These are phyloP conservation scores for Potentilla sterilis DNA, from an alignment of 306 rosid genomes.

Conservation along the genomic window DNA sequence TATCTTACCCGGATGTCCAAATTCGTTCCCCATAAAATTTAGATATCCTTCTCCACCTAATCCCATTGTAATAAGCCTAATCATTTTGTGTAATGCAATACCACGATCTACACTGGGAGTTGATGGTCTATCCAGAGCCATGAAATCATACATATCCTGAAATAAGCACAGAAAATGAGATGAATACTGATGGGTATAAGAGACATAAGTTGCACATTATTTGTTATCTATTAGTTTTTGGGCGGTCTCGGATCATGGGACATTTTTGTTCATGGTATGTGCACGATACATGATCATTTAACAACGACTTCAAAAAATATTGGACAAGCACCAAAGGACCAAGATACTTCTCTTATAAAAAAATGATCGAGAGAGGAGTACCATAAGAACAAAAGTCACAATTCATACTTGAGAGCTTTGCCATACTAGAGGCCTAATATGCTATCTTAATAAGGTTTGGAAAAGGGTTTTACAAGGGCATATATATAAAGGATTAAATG, in stretches of 20 bases:
- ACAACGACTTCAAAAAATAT: not conserved
- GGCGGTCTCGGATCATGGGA: not conserved
- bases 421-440: not conserved
- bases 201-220: not conserved
- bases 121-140: slow-evolving; percentile 85
- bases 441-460: not conserved
- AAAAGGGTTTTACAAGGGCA: not conserved
- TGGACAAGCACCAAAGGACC: not conserved
- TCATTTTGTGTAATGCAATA: slow-evolving; percentile 95
- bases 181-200: slow-evolving; percentile 1
- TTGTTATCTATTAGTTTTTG: not conserved
- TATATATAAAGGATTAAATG: not conserved
- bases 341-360: not conserved
- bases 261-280: not conserved
- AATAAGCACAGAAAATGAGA: slow-evolving; percentile 26
- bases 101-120: slow-evolving; percentile 91
- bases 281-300: not conserved
- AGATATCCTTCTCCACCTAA: slow-evolving; percentile 98
- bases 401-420: not conserved
- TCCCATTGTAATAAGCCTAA: slow-evolving; percentile 93
- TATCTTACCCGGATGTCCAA: slow-evolving; percentile 91
- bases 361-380: not conserved
- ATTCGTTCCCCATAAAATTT: slow-evolving; percentile 99
- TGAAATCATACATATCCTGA: slow-evolving; percentile 98
- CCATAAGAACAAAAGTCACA: not conserved